These are phyloP conservation scores for Cyclanthera cordifolia DNA, from an alignment of 306 rosid species.

Conservation along the genomic window DNA sequence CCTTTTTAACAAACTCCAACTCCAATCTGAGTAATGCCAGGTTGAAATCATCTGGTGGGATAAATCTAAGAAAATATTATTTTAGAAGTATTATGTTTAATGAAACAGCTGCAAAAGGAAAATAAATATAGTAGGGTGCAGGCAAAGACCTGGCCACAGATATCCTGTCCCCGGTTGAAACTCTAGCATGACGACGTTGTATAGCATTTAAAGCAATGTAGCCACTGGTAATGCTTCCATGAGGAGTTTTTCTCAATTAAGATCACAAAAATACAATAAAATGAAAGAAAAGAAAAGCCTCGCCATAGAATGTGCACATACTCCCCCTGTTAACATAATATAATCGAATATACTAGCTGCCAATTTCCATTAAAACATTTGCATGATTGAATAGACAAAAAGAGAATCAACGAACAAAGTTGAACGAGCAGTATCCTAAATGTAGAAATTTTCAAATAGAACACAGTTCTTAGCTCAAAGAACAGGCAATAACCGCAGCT, in stretches of 20 bases:
- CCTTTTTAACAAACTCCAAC: slow-evolving; percentile 72
- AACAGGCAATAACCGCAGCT: not conserved
- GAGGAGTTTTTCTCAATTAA: slow-evolving; percentile 63
- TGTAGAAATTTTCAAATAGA: not conserved
- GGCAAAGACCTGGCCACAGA: slow-evolving; percentile 31
- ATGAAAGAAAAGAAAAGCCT: not conserved
- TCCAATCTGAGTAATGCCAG: slow-evolving; percentile 70
- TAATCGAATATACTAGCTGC: not conserved
- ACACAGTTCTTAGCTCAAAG: not conserved
- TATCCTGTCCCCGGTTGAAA: slow-evolving; percentile 54
- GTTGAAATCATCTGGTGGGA: slow-evolving; percentile 63
- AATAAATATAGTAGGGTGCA: not conserved
- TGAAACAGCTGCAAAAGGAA: not conserved
- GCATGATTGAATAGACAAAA: not conserved
- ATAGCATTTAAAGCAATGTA: slow-evolving; percentile 68
- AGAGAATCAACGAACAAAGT: not conserved
- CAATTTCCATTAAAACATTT: not conserved
- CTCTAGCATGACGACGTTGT: slow-evolving; percentile 69
- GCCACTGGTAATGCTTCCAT: slow-evolving; percentile 45
- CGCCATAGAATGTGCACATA: not conserved
- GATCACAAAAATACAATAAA: slow-evolving; percentile 19
- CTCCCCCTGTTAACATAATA: not conserved
- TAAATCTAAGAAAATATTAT: slow-evolving; percentile 37
- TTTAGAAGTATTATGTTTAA: slow-evolving; percentile 11
- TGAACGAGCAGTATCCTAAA: not conserved